Evolutionary conservation across 2,329 filamentous ascomycete genomes (phyloP).

Genomic region (Penicillium capsulatum): DNA sequence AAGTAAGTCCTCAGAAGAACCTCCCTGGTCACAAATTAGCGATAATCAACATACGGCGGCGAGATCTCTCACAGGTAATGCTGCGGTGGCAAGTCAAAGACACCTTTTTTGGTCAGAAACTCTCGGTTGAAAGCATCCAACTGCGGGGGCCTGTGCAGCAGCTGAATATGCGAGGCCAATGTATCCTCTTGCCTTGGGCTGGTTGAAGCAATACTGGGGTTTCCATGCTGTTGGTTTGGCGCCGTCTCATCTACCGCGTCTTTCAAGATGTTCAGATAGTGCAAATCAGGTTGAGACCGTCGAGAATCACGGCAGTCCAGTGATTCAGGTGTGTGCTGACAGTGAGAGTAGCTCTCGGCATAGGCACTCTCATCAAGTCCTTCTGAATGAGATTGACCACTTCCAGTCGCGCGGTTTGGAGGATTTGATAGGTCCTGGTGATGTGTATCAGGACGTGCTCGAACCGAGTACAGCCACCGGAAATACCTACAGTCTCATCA

Average conservation of each 20-base stretch:
- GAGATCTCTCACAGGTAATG: not conserved
- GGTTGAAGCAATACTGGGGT: not conserved
- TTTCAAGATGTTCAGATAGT: conserved; percentile 4
- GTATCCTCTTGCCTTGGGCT: not conserved
- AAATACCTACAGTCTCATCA: too few species aligned
- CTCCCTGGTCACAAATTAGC: not conserved
- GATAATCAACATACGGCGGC: too few species aligned
- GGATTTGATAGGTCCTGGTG: too few species aligned
- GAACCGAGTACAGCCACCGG: too few species aligned
- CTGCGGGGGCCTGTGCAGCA: conserved; percentile 2
- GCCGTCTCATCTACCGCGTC: conserved; percentile 1
- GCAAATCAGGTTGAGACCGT: not conserved
- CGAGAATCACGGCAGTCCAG: not conserved
- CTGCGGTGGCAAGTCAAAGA: conserved; percentile 1
- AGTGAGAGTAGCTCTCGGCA: too few species aligned
- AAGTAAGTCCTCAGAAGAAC: conserved; percentile 1
- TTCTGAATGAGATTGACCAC: too few species aligned
- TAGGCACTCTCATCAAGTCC: too few species aligned
- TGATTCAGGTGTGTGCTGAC: not conserved
- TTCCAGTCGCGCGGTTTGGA: too few species aligned
- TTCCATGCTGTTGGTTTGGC: not conserved
- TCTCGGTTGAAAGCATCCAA: conserved; percentile 2
- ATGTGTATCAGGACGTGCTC: too few species aligned
- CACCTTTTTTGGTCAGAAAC: conserved; percentile 4
- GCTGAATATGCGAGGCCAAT: conserved; percentile 1